These are phyloP conservation scores for Ogataea minuta DNA, from an alignment of 805 yeast genomes.

Conservation along the genomic window DNA sequence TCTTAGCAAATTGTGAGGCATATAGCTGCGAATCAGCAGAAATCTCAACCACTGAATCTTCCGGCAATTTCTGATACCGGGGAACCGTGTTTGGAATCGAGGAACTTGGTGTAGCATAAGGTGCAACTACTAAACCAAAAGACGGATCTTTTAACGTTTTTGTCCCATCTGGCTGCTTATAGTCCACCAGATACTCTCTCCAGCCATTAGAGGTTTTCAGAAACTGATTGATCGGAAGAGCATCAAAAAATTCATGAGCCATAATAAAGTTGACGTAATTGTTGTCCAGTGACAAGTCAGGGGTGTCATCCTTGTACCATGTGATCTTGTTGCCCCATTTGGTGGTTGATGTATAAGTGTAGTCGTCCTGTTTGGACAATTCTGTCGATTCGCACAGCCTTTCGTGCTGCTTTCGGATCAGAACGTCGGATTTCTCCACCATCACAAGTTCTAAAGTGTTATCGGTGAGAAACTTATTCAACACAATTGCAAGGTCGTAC, in stretches of 20 bases:
- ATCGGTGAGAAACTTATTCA: slow-evolving; percentile 39
- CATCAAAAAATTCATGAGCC: slow-evolving; percentile 88
- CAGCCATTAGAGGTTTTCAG: slow-evolving; percentile 64
- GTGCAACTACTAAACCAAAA: slow-evolving; percentile 57
- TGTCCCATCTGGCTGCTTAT: slow-evolving; percentile 23
- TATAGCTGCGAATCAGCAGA: slow-evolving; percentile 71
- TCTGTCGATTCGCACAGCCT: slow-evolving; percentile 40
- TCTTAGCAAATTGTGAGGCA: slow-evolving; percentile 48
- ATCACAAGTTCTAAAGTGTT: slow-evolving; percentile 47
- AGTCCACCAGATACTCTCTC: slow-evolving; percentile 76
- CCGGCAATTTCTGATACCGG: slow-evolving; percentile 53
- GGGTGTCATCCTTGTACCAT: slow-evolving; percentile 58
- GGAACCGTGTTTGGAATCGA: slow-evolving; percentile 49
- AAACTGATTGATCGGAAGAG: slow-evolving; percentile 74
- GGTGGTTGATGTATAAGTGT: slow-evolving; percentile 38
- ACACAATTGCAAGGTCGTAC: slow-evolving; percentile 55
- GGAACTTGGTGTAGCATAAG: slow-evolving; percentile 62
- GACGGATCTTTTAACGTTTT: slow-evolving; percentile 23
- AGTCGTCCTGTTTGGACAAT: slow-evolving; percentile 32
- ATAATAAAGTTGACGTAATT: slow-evolving; percentile 55
- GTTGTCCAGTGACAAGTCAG: slow-evolving; percentile 37
- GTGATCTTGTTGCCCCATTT: slow-evolving; percentile 50
- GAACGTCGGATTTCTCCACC: slow-evolving; percentile 70
- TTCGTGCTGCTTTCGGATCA: slow-evolving; percentile 55
- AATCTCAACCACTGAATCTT: slow-evolving; percentile 62